A percentile compares a stretch with the other conserved stretches of the same genome.
Conservation (phyloP, 2,329 filamentous ascomycete species). For the Aspergillus latus region DNA sequence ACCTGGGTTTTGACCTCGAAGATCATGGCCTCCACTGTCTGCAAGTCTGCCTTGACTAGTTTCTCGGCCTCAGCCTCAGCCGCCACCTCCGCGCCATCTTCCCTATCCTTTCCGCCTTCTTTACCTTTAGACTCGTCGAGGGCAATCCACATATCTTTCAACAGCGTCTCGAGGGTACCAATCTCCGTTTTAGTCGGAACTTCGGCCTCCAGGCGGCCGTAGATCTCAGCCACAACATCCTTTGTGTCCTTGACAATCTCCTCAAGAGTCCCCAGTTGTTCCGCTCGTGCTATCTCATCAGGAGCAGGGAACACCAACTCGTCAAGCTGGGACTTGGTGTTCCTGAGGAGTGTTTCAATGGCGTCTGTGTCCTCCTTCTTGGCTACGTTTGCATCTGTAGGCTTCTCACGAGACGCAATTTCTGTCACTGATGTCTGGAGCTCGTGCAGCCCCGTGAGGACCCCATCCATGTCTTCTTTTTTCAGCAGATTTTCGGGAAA, state of each 20-base stretch:
- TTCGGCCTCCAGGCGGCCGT: constrained; percentile 64
- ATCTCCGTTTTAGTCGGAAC: constrained; percentile 78
- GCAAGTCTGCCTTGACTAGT: constrained; percentile 77
- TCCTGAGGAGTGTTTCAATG: constrained; percentile 85
- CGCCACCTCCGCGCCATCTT: not conserved
- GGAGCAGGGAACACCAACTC: constrained; percentile 66
- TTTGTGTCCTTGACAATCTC: constrained; percentile 72
- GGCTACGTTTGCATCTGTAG: constrained; percentile 54
- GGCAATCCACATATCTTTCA: constrained; percentile 71
- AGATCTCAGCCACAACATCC: constrained; percentile 67
- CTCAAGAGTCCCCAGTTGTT: constrained; percentile 63
- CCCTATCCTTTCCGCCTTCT: constrained; percentile 43
- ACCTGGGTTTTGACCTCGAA: constrained; percentile 81
- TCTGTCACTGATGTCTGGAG: constrained; percentile 62
- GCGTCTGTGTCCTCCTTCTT: constrained; percentile 83
- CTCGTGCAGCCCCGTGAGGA: constrained; percentile 47
- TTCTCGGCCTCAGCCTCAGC: constrained; percentile 53
- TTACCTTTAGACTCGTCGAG: constrained; percentile 68
- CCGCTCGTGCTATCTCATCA: constrained; percentile 65
- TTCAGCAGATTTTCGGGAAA: constrained; percentile 44
- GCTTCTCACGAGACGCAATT: constrained; percentile 46
- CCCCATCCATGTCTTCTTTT: constrained; percentile 49
- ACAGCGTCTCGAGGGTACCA: constrained; percentile 70
- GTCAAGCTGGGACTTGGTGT: constrained; percentile 84
- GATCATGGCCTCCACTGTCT: constrained; percentile 75